Evolutionary conservation across 306 rosid species (phyloP).

Genomic region (Vicia villosa): DNA sequence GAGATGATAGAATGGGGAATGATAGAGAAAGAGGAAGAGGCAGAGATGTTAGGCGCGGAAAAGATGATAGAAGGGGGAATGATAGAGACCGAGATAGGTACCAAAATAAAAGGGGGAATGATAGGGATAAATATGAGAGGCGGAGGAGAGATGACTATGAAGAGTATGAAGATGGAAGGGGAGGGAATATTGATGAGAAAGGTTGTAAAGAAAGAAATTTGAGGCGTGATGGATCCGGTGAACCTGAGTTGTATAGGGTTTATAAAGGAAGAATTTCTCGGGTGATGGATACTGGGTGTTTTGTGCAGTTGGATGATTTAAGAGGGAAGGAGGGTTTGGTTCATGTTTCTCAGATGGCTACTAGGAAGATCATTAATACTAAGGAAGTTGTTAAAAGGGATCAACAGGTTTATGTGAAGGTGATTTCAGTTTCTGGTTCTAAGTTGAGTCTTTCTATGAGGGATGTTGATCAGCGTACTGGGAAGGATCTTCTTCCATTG

Average conservation of each 20-base stretch:
- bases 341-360: constrained; percentile 86
- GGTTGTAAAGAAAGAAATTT: constrained; percentile 41
- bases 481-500: constrained; percentile 79
- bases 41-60: constrained; percentile 29
- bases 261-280: constrained; percentile 78
- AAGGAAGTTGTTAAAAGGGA: constrained; percentile 87
- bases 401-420: constrained; percentile 83
- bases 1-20: constrained; percentile 7
- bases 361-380: constrained; percentile 66
- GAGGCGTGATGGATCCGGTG: constrained; percentile 42
- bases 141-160: constrained; percentile 41
- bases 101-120: constrained; percentile 19
- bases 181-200: constrained; percentile 47
- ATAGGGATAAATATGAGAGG: constrained; percentile 32
- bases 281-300: constrained; percentile 90
- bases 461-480: constrained; percentile 82
- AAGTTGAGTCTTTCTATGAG: constrained; percentile 88
- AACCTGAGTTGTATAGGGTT: constrained; percentile 69
- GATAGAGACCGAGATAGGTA: constrained; percentile 34
- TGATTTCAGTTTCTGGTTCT: constrained; percentile 72
- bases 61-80: constrained; percentile 14
- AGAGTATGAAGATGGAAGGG: constrained; percentile 41
- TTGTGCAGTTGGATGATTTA: constrained; percentile 70
- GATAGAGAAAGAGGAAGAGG: constrained; percentile 23
- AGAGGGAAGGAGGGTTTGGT: constrained; percentile 92